Evolutionary conservation across 1,284 basidiomycete genomes (phyloP), one percentile per base, ranked within the genome.

Genomic region (Boletus smithii): DNA sequence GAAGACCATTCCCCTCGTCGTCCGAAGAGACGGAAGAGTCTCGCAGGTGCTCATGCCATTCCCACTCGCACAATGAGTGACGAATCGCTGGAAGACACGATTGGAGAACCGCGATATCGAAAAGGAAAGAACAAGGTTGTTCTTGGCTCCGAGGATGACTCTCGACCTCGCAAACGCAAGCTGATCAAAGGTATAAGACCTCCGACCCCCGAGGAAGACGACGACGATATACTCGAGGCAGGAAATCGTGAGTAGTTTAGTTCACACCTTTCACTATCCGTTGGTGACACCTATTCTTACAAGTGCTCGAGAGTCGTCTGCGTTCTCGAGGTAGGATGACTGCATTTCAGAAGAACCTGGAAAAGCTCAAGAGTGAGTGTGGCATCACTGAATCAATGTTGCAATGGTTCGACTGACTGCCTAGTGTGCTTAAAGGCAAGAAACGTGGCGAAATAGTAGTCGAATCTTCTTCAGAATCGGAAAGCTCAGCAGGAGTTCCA

Each of bases 301-400:
- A 71, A 47, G 83, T 91, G 22, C 67, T 90, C 38, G 71, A 81
- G 27, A 69, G 67, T 7, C 80, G 88, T 31, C 65, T 90, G 20
- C 79, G 88, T 29, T 66, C 69, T 26, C 76, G 85, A 18, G 71
- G 72, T 43, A 86, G 80, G 61, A 74, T 75, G 60, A 77, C 79
- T 11, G 54, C 64, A 4, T 88, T 79, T 60, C 80, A 85, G 55
- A 73, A 73, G 58, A 84, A 79, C 53, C 65, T 91, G 30, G 77
- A 79, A 49, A 73, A 66, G 51, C 58, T 90, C 42, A 85, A 79
- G 68, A 71, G 88, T 81, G 48, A 48, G 75, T 38, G 7, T 56
- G 14, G 16, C 30, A 30, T 13, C 8, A 13, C 18, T 31, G 8
- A n/a, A n/a, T n/a, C n/a, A n/a, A n/a, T n/a, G n/a, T 40, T 31